Conservation (phyloP, 176 grass and related monocot genomes). For the Phyllostachys edulis region DNA sequence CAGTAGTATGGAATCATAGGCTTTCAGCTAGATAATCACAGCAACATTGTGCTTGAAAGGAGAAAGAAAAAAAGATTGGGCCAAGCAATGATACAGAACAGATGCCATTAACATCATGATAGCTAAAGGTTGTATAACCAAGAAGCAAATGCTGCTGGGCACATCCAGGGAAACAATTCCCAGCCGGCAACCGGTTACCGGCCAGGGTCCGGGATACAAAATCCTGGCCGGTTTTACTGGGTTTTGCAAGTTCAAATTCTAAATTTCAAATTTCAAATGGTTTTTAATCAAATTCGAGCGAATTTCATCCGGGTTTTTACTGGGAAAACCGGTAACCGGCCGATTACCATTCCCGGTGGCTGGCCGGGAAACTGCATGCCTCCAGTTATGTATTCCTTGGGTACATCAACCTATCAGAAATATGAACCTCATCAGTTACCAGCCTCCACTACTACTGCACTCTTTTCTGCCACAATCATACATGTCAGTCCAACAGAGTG, state of each 20-base stretch:
- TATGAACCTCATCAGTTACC: not conserved
- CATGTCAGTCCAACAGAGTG: not conserved
- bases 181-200: too few species aligned
- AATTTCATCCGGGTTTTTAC: too few species aligned
- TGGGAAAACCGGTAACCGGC: too few species aligned
- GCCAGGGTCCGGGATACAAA: too few species aligned
- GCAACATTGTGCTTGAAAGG: not conserved
- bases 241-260: too few species aligned
- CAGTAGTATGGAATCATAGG: not conserved
- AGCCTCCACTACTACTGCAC: not conserved
- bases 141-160: not conserved
- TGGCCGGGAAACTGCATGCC: too few species aligned
- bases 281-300: too few species aligned
- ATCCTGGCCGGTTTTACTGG: too few species aligned
- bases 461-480: constrained; percentile 4
- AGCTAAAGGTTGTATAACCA: not conserved
- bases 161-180: too few species aligned
- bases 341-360: too few species aligned
- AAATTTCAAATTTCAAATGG: too few species aligned
- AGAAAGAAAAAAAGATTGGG: not conserved
- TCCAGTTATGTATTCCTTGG: too few species aligned
- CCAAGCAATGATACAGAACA: constrained; percentile 18
- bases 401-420: constrained; percentile 18
- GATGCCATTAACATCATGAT: not conserved
- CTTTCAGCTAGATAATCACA: constrained; percentile 13